phyloP scores from a whole-genome alignment of 2,329 filamentous ascomycete species.

The Alternaria sp. region DNA sequence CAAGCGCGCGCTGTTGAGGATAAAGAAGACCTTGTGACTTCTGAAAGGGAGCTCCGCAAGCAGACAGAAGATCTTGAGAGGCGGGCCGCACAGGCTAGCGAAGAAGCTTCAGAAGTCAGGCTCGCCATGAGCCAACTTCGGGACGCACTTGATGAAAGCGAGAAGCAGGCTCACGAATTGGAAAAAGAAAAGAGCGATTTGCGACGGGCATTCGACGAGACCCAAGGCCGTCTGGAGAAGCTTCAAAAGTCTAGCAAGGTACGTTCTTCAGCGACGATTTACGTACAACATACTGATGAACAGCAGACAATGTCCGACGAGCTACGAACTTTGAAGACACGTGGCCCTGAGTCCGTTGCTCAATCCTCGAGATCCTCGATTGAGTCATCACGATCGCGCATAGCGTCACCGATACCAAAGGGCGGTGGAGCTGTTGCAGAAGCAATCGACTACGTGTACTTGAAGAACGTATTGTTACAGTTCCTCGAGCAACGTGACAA shows the following conservation, averaged over 20 bases:
- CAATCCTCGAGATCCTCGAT: conserved; percentile 67
- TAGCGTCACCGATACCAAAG: conserved; percentile 59
- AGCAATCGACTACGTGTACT: conserved; percentile 69
- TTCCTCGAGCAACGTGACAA: conserved; percentile 84
- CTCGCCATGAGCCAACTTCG: conserved; percentile 79
- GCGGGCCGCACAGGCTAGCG: conserved; percentile 70
- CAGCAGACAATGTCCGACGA: conserved; percentile 64
- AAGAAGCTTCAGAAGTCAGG: conserved; percentile 79
- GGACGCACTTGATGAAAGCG: conserved; percentile 83
- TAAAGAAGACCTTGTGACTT: conserved; percentile 77
- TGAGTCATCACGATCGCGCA: conserved; percentile 59
- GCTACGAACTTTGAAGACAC: conserved; percentile 58
- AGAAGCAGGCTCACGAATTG: conserved; percentile 81
- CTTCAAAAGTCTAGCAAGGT: conserved; percentile 72
- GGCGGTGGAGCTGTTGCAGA: conserved; percentile 42
- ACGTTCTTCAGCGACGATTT: conserved; percentile 6
- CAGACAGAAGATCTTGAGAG: conserved; percentile 79
- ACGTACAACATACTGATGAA: conserved; percentile 24
- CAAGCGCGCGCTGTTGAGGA: conserved; percentile 75
- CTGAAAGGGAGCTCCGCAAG: conserved; percentile 76
- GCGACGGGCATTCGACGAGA: conserved; percentile 78
- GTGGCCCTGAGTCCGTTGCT: conserved; percentile 54
- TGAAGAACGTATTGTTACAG: conserved; percentile 83
- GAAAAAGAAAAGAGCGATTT: conserved; percentile 84
- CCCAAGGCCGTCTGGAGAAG: conserved; percentile 79